These are phyloP conservation scores for Didymella arachidicola DNA, from an alignment of 2,329 filamentous ascomycete genomes.

Conservation along the genomic window DNA sequence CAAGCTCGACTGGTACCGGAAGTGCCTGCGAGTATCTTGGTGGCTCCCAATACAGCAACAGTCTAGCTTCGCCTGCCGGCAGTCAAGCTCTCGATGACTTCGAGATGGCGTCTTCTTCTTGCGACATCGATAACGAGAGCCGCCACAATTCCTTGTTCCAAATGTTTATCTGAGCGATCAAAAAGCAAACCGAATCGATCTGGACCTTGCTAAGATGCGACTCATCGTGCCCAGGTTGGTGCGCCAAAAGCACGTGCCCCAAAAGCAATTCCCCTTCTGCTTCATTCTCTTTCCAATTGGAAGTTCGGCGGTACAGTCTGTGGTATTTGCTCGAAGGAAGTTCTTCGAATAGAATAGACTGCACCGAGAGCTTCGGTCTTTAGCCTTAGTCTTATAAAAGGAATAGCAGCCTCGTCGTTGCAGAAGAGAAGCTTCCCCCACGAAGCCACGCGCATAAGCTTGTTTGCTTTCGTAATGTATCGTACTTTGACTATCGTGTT, in stretches of 20 bases:
- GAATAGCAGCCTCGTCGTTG: neutral
- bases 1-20: neutral
- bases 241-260: too few relatives aligned
- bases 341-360: neutral
- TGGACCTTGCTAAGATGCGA: neutral
- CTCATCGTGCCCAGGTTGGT: neutral
- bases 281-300: neutral
- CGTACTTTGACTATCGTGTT: neutral
- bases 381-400: neutral
- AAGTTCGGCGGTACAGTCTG: neutral
- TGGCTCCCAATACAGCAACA: neutral
- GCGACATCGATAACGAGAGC: neutral
- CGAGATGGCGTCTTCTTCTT: neutral
- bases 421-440: neutral
- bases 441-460: neutral
- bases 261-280: neutral
- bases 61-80: neutral
- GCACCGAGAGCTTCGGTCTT: neutral
- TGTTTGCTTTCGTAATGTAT: neutral
- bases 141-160: neutral
- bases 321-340: neutral
- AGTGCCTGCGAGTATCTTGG: neutral
- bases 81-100: neutral
- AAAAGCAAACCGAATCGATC: neutral
- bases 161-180: neutral